These are phyloP conservation scores for Zanthoxylum bungeanum DNA, from an alignment of 345 rosid species.

Conservation along the genomic window DNA sequence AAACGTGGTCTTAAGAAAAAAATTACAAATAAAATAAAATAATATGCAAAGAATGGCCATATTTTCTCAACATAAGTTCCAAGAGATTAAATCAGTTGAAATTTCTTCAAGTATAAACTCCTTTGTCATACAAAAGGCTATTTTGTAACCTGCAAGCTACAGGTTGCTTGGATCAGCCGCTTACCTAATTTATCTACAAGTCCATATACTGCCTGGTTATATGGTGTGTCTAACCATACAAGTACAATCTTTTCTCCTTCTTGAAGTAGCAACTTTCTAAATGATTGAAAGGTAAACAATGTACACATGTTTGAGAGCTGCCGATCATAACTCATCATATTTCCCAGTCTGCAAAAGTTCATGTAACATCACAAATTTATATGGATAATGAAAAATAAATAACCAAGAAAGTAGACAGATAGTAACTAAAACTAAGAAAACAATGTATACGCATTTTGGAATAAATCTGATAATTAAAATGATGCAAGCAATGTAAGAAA, in stretches of 20 bases:
- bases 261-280: constrained; percentile 84
- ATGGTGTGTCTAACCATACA: constrained; percentile 94
- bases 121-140: not conserved
- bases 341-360: constrained; percentile 50
- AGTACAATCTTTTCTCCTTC: constrained; percentile 96
- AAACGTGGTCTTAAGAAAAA: constrained; percentile 2
- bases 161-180: constrained; percentile 15
- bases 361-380: constrained; percentile 9
- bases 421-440: not conserved
- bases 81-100: constrained; percentile 9
- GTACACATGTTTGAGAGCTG: constrained; percentile 80
- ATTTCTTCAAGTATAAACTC: constrained; percentile 12
- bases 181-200: constrained; percentile 89
- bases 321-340: constrained; percentile 52
- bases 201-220: constrained; percentile 95
- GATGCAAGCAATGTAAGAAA: not conserved
- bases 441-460: not conserved
- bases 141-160: not conserved
- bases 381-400: constrained; percentile 2
- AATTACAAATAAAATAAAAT: not conserved
- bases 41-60: not conserved
- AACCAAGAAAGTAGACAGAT: constrained; percentile 10
- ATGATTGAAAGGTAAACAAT: constrained; percentile 81
- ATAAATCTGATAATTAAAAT: not conserved
- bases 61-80: constrained; percentile 6